Evolutionary conservation across 2,329 filamentous ascomycete species (phyloP).

Genomic region (Fusarium proliferatum): DNA sequence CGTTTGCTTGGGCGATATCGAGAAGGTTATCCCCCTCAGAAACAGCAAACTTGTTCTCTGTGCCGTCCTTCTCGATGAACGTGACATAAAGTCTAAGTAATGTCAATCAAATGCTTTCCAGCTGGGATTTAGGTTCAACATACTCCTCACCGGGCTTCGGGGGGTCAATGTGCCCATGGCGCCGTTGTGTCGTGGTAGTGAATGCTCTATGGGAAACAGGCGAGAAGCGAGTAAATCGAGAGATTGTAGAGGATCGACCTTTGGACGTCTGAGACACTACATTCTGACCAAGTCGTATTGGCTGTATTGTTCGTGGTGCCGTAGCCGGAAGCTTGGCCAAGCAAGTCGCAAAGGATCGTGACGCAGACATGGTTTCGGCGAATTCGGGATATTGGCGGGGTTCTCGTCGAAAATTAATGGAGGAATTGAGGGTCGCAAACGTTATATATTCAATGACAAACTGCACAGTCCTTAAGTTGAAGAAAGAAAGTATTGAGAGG

Average conservation of each 20-base stretch:
- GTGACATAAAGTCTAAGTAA: conserved; percentile 80
- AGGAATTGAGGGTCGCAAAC: conserved; percentile 3
- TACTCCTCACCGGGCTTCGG: conserved; percentile 95
- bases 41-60: conserved; percentile 81
- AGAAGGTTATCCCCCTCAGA: conserved; percentile 90
- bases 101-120: conserved; percentile 6
- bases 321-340: conserved; percentile 49
- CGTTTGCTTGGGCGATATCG: conserved; percentile 93
- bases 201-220: conserved; percentile 63
- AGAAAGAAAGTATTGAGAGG: conserved; percentile 22
- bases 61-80: conserved; percentile 91
- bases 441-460: conserved; percentile 6
- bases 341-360: conserved; percentile 49
- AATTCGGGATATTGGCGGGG: conserved; percentile 23
- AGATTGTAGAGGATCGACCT: conserved; percentile 26
- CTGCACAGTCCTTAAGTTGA: conserved; percentile 6
- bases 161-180: conserved; percentile 83
- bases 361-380: conserved; percentile 47
- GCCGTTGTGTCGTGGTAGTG: conserved; percentile 68
- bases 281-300: conserved; percentile 35
- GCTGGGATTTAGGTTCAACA: conserved; percentile 47
- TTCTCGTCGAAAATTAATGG: conserved; percentile 8
- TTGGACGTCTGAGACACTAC: conserved; percentile 31
- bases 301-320: conserved; percentile 46
- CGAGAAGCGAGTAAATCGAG: conserved; percentile 23